Conservation (phyloP, 306 rosid genomes). For the Oemleria cerasiformis region DNA sequence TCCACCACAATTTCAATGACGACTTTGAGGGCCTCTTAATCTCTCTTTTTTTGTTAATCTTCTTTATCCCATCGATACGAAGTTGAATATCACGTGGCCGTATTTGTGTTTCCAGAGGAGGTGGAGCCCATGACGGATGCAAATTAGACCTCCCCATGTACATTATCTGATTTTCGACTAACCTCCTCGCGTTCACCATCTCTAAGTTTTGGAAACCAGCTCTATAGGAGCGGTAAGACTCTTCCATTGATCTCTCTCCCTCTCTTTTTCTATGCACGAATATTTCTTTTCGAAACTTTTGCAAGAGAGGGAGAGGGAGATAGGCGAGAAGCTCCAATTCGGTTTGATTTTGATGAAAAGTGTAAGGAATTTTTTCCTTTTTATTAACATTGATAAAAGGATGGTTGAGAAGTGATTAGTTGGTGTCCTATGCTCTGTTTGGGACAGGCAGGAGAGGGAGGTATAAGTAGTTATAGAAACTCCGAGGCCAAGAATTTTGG, state of each 20-base stretch:
- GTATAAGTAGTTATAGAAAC: too few species aligned
- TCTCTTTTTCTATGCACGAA: neutral
- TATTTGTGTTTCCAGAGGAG: neutral
- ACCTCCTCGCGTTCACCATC: slow-evolving; percentile 15
- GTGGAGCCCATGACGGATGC: neutral
- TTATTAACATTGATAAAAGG: neutral
- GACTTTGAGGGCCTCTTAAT: neutral
- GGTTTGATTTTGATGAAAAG: neutral
- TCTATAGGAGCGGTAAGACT: neutral
- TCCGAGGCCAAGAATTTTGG: neutral
- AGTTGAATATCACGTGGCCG: neutral
- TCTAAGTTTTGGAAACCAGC: neutral
- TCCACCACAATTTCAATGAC: slow-evolving; percentile 34
- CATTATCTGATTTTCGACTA: slow-evolving; percentile 16
- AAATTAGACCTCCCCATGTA: neutral
- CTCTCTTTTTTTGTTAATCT: neutral
- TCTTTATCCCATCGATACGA: neutral
- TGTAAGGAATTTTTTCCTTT: slow-evolving; percentile 5
- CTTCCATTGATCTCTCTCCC: slow-evolving; percentile 30
- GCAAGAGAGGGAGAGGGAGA: slow-evolving; percentile 24
- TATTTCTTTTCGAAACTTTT: neutral
- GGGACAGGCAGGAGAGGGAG: neutral
- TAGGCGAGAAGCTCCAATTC: neutral
- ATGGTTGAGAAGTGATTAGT: slow-evolving; percentile 16
- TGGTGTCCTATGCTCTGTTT: neutral